Conservation (phyloP, 164 flowering plant species). For the Buxus sempervirens region DNA sequence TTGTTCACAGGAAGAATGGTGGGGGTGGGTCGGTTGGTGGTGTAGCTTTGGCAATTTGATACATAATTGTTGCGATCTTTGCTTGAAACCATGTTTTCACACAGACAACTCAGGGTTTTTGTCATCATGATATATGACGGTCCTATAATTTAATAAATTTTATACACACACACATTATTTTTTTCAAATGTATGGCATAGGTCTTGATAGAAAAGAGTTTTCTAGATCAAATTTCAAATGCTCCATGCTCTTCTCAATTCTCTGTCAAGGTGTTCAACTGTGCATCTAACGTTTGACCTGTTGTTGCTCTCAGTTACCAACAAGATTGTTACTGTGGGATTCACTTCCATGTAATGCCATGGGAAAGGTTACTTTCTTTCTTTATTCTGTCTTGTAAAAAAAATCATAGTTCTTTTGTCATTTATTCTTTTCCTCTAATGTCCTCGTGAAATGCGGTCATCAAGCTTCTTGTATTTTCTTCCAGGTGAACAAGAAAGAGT, state of each 20-base stretch:
- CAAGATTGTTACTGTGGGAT: slow-evolving; percentile 71
- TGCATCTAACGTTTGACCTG: neutral
- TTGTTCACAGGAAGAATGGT: too few relatives aligned
- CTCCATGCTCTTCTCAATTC: neutral
- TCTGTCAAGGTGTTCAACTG: neutral
- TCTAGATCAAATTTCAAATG: neutral
- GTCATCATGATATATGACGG: too few relatives aligned
- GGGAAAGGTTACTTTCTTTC: slow-evolving; percentile 73
- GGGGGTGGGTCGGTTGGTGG: too few relatives aligned
- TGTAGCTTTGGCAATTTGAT: too few relatives aligned
- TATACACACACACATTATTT: too few relatives aligned
- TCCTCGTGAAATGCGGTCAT: neutral
- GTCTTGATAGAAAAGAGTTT: neutral
- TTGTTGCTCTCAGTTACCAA: slow-evolving; percentile 57
- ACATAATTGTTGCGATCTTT: too few relatives aligned
- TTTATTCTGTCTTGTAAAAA: neutral
- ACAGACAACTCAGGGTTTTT: too few relatives aligned
- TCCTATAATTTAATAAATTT: too few relatives aligned
- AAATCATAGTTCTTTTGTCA: neutral
- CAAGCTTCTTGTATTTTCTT: slow-evolving; percentile 6
- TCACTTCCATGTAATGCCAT: slow-evolving; percentile 89
- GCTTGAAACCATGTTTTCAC: too few relatives aligned
- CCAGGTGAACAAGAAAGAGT: slow-evolving; percentile 68
- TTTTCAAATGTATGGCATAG: neutral
- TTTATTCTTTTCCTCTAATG: neutral